A percentile compares a stretch with the other conserved stretches of the same genome.
Evolutionary conservation across 2,329 filamentous ascomycete species (phyloP).

Genomic region (Fusarium haematococcum): DNA sequence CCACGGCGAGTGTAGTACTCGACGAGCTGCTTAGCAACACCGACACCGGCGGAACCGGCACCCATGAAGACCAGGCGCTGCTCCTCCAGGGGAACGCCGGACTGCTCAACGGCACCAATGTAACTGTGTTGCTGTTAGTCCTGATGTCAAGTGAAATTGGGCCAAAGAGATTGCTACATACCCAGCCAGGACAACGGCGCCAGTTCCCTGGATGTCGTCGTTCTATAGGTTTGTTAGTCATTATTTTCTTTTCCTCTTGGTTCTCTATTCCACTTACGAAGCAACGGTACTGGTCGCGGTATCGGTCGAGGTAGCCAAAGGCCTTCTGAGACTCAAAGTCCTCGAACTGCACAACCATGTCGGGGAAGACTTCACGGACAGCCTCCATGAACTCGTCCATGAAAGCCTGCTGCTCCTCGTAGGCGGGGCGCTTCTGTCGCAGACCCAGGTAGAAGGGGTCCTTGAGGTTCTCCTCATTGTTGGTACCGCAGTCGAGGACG

Average conservation of each 20-base stretch:
- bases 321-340: conserved; percentile 95
- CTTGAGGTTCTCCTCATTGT: conserved; percentile 73
- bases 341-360: conserved; percentile 89
- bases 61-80: conserved; percentile 97
- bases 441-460: conserved; percentile 90
- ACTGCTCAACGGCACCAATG: conserved; percentile 82
- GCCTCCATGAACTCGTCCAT: conserved; percentile 98
- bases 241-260: neutral
- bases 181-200: conserved; percentile 92
- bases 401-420: conserved; percentile 87
- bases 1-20: conserved; percentile 96
- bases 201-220: conserved; percentile 97
- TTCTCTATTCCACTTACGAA: conserved; percentile 65
- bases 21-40: conserved; percentile 97
- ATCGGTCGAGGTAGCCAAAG: conserved; percentile 91
- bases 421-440: conserved; percentile 81
- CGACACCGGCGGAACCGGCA: conserved; percentile 93
- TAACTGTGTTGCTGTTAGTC: conserved; percentile 72
- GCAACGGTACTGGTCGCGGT: conserved; percentile 89
- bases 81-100: conserved; percentile 85
- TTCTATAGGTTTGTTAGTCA: conserved; percentile 60
- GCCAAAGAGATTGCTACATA: conserved; percentile 51
- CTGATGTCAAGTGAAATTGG: conserved; percentile 14
- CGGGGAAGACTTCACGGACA: conserved; percentile 76
- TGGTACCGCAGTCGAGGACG: conserved; percentile 74